Conservation (phyloP, 176 grass and related monocot genomes). For the Typha latifolia region DNA sequence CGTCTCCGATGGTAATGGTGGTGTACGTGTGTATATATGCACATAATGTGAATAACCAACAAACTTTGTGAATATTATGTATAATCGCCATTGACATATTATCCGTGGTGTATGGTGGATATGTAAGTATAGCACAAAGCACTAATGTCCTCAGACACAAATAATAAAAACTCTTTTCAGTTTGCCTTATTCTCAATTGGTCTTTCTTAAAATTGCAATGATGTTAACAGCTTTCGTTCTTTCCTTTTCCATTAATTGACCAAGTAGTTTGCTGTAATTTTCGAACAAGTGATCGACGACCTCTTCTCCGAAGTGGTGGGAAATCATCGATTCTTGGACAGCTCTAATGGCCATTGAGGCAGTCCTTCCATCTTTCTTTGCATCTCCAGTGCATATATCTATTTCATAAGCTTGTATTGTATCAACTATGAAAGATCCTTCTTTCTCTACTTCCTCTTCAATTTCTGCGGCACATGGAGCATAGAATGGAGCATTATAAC, state of each 20-base stretch:
- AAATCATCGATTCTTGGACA: constrained; percentile 88
- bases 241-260: constrained; percentile 65
- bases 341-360: constrained; percentile 72
- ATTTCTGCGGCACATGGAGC: constrained; percentile 60
- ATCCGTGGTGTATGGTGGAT: too few species aligned
- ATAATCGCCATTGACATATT: too few species aligned
- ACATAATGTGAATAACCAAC: too few species aligned
- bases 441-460: constrained; percentile 56
- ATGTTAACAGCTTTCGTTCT: constrained; percentile 64
- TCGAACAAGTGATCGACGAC: constrained; percentile 60
- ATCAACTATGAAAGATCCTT: constrained; percentile 73
- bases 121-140: too few species aligned
- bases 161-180: too few species aligned
- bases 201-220: constrained; percentile 44
- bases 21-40: too few species aligned
- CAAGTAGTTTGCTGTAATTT: constrained; percentile 52
- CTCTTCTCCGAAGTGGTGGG: constrained; percentile 65
- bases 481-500: constrained; percentile 86
- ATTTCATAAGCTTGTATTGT: constrained; percentile 65
- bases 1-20: too few species aligned
- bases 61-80: too few species aligned
- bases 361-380: constrained; percentile 55
- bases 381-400: constrained; percentile 70
- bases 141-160: too few species aligned
- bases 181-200: too few species aligned